Base-by-base conservation (phyloP, 129 eudicot genomes). In the Helichrysum umbraculigerum region DNA sequence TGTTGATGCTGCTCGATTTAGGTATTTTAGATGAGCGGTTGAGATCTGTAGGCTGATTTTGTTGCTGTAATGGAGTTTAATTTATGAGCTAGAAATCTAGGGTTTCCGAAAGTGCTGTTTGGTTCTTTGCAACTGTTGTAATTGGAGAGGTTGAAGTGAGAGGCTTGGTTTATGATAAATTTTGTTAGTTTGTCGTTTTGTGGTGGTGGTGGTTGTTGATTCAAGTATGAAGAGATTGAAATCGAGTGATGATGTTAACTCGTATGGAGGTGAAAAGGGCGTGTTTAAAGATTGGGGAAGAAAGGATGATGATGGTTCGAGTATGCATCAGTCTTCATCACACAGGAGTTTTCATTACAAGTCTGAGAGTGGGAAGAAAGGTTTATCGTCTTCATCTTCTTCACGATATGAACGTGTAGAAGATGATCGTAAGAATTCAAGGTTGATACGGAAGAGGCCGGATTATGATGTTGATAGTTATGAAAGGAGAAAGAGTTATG, bases 401-500 rank as follows among this genome's bases (percentile, higher is more conserved):
- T 62, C 87, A 10, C 83, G 97, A 52, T 87, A 89, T 61, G 97
- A 87, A 15, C 85, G 92, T 34, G 50, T 54, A 7, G 96, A 88
- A 20, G 97, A 90, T 58, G 98, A 93, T 47, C 84, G 91, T 0
- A 92, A 93, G 85, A 76, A 80, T 66, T 82, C 83, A 9, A 88
- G 88, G 83, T 41, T 84, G 75, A 68, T 76, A 6, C 78, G 92
- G 73, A 94, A 91, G 83, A 81, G 99, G 29, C 8, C 89, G 0
- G 97, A 94, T 78, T 91, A 93, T 83, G 98, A 93, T 79, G 75
- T 50, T 33, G 97, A 91, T 10, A 63, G 83, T 21, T 87, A 88
- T 41, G 97, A 89, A 47, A 81, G 93, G 82, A 87, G 97, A 63
- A 91, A 88, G 81, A 75, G 83, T 50, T 87, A 91, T 64, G 96